Percentiles rank a stretch among this genome's conserved stretches.
Evolutionary conservation across 192 early-diverging fungal genomes (phyloP).

Genomic region (Cetraspora pellucida): DNA sequence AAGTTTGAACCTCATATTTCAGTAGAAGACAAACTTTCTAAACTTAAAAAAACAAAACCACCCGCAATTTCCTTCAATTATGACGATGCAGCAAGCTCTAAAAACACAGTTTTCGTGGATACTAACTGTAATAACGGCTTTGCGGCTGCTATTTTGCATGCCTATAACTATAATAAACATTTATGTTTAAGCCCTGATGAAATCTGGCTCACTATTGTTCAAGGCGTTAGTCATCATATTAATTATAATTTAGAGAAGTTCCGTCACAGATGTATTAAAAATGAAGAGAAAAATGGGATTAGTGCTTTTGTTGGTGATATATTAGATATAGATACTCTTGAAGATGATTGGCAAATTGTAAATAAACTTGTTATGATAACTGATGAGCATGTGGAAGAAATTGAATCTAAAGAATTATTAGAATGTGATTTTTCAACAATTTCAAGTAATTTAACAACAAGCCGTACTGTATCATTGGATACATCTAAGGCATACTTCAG

Average conservation of each 20-base stretch:
- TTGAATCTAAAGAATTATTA: not conserved
- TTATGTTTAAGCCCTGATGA: not conserved
- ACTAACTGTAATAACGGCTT: no score
- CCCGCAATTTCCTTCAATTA: no score
- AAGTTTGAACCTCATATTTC: no score
- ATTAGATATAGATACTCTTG: not conserved
- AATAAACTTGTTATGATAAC: not conserved
- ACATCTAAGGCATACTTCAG: not conserved
- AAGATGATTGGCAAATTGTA: not conserved
- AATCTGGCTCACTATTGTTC: not conserved
- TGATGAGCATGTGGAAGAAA: not conserved
- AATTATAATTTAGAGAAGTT: not conserved
- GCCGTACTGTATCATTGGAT: not conserved
- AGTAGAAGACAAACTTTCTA: no score
- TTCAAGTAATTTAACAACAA: not conserved
- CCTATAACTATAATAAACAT: not conserved
- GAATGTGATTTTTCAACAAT: constrained; percentile 4
- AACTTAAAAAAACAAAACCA: no score
- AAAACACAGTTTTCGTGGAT: no score
- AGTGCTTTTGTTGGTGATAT: no score
- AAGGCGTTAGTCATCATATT: not conserved
- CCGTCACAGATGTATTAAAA: not conserved
- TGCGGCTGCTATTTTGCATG: not conserved
- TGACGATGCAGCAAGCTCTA: no score
- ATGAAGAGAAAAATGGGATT: no score